Evolutionary conservation across 2,329 filamentous ascomycete species (phyloP).

Genomic region (Aspergillus ustus): DNA sequence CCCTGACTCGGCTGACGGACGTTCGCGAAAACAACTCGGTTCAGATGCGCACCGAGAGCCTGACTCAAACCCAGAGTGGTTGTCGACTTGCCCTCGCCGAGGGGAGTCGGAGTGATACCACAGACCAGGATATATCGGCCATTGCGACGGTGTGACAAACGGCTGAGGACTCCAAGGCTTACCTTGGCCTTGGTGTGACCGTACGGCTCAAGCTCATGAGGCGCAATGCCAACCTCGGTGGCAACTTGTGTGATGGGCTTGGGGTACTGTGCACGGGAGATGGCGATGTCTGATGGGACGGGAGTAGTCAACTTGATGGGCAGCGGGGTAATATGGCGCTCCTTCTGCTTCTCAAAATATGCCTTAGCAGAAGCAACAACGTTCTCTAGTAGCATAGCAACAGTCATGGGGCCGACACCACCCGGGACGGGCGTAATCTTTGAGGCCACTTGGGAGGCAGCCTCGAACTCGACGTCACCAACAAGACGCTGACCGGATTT

Average conservation of each 20-base stretch:
- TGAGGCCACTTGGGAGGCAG: constrained; percentile 82
- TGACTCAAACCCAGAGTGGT: constrained; percentile 96
- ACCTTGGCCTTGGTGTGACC: constrained; percentile 97
- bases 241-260: constrained; percentile 88
- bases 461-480: constrained; percentile 91
- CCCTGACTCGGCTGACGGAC: constrained; percentile 96
- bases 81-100: constrained; percentile 97
- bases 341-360: constrained; percentile 82
- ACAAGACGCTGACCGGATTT: constrained; percentile 93
- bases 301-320: constrained; percentile 77
- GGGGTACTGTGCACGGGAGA: constrained; percentile 87
- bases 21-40: constrained; percentile 90
- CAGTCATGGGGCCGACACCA: constrained; percentile 97
- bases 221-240: constrained; percentile 81
- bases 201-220: constrained; percentile 92
- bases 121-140: constrained; percentile 92
- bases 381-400: constrained; percentile 96
- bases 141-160: constrained; percentile 83
- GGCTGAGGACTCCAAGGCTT: constrained; percentile 77
- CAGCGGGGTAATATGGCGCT: constrained; percentile 78
- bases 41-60: constrained; percentile 85
- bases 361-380: constrained; percentile 83
- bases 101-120: constrained; percentile 93
- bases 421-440: constrained; percentile 95
- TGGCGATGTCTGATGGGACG: constrained; percentile 93